These are phyloP conservation scores for Exidia glandulosa DNA, from an alignment of 768 basidiomycete species.

Conservation along the genomic window DNA sequence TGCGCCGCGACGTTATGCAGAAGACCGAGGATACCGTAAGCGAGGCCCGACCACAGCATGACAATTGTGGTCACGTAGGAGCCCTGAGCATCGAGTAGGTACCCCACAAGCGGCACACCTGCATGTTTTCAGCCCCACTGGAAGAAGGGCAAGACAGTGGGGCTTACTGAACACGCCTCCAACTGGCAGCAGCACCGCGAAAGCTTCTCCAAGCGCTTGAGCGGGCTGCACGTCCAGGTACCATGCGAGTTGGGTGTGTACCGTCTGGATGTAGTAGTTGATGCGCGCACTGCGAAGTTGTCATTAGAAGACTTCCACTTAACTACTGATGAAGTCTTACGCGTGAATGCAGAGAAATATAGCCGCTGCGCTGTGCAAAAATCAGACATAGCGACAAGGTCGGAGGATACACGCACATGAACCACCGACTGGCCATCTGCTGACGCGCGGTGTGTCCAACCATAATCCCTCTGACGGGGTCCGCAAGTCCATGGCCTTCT, in stretches of 20 bases:
- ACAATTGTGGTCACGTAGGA: constrained; percentile 8
- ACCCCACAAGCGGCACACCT: constrained; percentile 6
- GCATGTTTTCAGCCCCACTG: background rate
- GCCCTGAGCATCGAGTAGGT: constrained; percentile 8
- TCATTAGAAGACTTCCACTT: background rate
- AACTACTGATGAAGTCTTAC: constrained; percentile 6
- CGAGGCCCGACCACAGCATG: constrained; percentile 16
- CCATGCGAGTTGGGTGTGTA: constrained; percentile 18
- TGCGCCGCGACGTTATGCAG: constrained; percentile 12
- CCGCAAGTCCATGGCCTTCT: too few species aligned
- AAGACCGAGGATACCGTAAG: constrained; percentile 20
- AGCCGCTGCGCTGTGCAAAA: constrained; percentile 11
- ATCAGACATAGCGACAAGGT: too few species aligned
- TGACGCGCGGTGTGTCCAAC: constrained; percentile 15
- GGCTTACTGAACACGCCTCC: constrained; percentile 22
- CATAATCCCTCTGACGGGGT: constrained; percentile 11
- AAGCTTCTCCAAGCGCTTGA: constrained; percentile 18
- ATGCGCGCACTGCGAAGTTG: constrained; percentile 11
- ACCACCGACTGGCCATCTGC: constrained; percentile 22
- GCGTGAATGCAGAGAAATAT: constrained; percentile 23
- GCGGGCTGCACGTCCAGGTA: constrained; percentile 18
- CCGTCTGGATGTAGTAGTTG: constrained; percentile 26
- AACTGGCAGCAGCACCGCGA: constrained; percentile 25
- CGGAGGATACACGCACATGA: constrained; percentile 14
- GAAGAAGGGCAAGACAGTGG: background rate